Base-by-base conservation (phyloP, 257 asterid genomes). In the Verbena officinalis region DNA sequence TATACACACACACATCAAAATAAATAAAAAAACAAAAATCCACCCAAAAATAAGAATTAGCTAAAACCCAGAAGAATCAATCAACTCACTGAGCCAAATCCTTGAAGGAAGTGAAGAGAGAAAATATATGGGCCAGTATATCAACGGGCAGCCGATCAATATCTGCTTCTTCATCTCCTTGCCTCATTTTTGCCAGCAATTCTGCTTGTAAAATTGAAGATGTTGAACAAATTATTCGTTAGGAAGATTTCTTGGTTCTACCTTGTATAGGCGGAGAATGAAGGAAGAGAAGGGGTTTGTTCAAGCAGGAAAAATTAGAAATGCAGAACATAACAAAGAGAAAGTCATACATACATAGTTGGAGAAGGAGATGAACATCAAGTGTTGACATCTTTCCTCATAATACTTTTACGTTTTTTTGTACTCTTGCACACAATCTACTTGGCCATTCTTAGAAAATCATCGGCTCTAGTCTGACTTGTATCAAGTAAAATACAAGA, bases 91-190 rank as follows among this genome's bases (percentile, higher is more conserved):
- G 95, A 43, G 96, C 94, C 77, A 90, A 75, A 80, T 93, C 96
- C 54, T 74, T 85, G 88, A 93, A 93, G 69, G 88, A 87, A 72
- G 82, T 63, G 67, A 93, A 58, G 3, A 87, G 74, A 62, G 91
- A 68, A 54, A 93, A 92, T 59, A 90, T 84, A 39, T 87, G 95
- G 62, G 96, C 95, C 80, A 87, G 69, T 12, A 85, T 75, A 82
- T 92, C 96, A 51, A 79, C 59, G 1, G 98, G 98, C 59, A 92
- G 85, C 58, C 83, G 81, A 70, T 89, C 97, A 64, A 92, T 85
- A 43, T 73, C 87, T 14, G 77, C 55, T 64, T 87, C 96, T 49
- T 65, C 80, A 13, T 57, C 81, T 43, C 55, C 77, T 51, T 59
- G 66, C 70, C 67, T 74, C 80, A 70, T 81, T 22, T 46, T 4